Evolutionary conservation across 139 green algal species (phyloP).

Genomic region (Trebouxia sp.): DNA sequence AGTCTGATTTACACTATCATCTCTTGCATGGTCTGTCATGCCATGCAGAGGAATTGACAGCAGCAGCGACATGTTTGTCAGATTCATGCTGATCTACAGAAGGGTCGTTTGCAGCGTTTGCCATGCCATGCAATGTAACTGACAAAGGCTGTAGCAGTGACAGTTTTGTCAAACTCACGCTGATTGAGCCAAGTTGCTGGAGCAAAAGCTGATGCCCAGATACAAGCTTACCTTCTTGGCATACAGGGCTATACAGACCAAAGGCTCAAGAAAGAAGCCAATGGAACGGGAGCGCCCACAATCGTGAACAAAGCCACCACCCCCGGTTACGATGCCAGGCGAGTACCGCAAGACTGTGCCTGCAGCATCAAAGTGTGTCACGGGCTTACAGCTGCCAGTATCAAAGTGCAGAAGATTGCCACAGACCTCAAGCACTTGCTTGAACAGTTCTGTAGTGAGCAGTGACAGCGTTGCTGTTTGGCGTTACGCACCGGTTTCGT

Average conservation of each 20-base stretch:
- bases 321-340: slow-evolving; percentile 82
- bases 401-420: not conserved
- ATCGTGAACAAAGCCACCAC: slow-evolving; percentile 79
- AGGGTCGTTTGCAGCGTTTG: no score
- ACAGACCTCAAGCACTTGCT: no score
- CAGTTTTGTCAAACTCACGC: no score
- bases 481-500: slow-evolving; percentile 84
- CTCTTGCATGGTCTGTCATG: not conserved
- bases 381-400: not conserved
- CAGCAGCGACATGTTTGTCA: no score
- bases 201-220: not conserved
- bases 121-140: no score
- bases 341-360: slow-evolving; percentile 88
- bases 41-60: no score
- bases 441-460: no score
- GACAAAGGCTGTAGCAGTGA: no score
- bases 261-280: slow-evolving; percentile 93
- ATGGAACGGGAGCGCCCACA: slow-evolving; percentile 82
- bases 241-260: slow-evolving; percentile 87
- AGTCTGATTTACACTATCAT: not conserved
- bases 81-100: no score
- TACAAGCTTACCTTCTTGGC: slow-evolving; percentile 86
- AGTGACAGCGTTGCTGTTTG: no score
- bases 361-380: slow-evolving; percentile 39
- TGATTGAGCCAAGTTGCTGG: no score